Percentiles rank a stretch among this genome's conserved stretches.
phyloP scores from a whole-genome alignment of 768 basidiomycete species.

The Tricholomella constricta region DNA sequence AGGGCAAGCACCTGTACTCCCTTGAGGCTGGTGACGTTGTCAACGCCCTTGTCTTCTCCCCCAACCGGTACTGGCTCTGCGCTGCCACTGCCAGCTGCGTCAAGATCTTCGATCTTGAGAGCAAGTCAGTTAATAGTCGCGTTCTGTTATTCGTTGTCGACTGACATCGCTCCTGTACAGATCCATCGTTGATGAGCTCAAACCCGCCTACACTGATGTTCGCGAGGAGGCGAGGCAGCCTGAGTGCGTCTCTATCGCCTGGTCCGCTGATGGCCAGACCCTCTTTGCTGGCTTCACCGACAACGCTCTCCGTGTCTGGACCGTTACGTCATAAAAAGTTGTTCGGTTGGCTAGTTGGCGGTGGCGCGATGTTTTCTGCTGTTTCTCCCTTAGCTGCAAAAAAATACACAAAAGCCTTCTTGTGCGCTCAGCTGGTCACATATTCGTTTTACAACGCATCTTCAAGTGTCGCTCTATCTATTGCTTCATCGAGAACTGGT shows the following conservation, averaged over 20 bases:
- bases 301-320: slow-evolving; percentile 92
- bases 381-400: slow-evolving; percentile 24
- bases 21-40: slow-evolving; percentile 98
- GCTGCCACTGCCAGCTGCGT: slow-evolving; percentile 96
- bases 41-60: slow-evolving; percentile 99
- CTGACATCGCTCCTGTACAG: slow-evolving; percentile 37
- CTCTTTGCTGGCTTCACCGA: slow-evolving; percentile 98
- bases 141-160: not conserved
- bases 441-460: not conserved
- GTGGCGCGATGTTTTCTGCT: slow-evolving; percentile 20
- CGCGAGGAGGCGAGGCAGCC: slow-evolving; percentile 73
- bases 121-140: slow-evolving; percentile 70
- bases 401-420: slow-evolving; percentile 32
- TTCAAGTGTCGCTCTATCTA: not conserved
- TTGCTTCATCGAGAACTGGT: not conserved
- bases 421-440: slow-evolving; percentile 10
- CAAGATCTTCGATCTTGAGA: slow-evolving; percentile 99
- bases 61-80: slow-evolving; percentile 99
- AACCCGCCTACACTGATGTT: slow-evolving; percentile 87
- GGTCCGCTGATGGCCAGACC: slow-evolving; percentile 98
- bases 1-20: slow-evolving; percentile 99
- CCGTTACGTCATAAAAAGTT: slow-evolving; percentile 63
- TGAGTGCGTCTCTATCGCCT: slow-evolving; percentile 95
- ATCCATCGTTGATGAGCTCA: slow-evolving; percentile 98
- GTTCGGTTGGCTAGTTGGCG: slow-evolving; percentile 20